phyloP scores from a whole-genome alignment of 2,329 filamentous ascomycete genomes.

The Leptographium galeiforme region DNA sequence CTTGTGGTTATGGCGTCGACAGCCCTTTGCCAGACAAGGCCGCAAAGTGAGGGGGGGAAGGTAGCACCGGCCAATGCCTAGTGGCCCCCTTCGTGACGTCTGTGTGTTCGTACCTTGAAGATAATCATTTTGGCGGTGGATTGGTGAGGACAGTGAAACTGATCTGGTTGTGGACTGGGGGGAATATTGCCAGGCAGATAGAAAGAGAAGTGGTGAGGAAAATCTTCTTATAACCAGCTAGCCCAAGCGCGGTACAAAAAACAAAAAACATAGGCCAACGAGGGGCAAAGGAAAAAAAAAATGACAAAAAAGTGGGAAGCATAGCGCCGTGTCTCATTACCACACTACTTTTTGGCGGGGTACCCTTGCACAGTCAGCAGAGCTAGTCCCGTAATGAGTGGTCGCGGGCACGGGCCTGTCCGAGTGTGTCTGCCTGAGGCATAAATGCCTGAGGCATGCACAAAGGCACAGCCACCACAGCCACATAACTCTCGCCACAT shows the following conservation, averaged over 20 bases:
- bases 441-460: not conserved
- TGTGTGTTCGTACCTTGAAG: constrained; percentile 43
- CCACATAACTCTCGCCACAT: no score
- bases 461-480: no score
- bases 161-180: not conserved
- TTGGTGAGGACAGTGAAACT: constrained; percentile 8
- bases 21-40: not conserved
- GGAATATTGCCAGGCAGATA: not conserved
- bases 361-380: not conserved
- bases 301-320: not conserved
- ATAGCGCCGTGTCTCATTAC: not conserved
- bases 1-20: no score
- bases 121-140: constrained; percentile 55
- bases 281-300: constrained; percentile 1
- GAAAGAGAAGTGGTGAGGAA: constrained; percentile 9
- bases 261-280: not conserved
- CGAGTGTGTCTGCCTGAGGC: no score
- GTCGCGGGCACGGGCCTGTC: no score
- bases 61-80: not conserved
- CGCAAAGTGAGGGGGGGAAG: not conserved
- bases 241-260: not conserved
- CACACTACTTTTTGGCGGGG: not conserved
- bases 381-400: no score
- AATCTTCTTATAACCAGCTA: not conserved
- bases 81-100: not conserved